Percentiles rank a stretch among this genome's conserved stretches.
These are phyloP conservation scores for Rhododendron griersonianum DNA, from an alignment of 148 eudicot species.

Conservation along the genomic window DNA sequence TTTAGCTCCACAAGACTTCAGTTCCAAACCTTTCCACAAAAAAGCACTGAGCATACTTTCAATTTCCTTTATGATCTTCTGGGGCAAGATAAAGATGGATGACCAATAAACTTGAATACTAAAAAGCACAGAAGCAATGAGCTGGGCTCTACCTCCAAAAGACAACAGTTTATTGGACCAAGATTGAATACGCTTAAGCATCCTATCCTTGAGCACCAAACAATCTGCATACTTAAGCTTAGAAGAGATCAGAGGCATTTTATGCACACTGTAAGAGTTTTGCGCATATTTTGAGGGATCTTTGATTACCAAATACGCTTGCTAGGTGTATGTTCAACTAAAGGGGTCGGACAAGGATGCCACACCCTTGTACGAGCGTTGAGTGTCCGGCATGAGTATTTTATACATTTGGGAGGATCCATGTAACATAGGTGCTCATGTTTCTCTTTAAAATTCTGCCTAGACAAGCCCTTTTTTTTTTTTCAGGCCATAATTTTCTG, in stretches of 20 bases:
- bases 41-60: too few species aligned
- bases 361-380: neutral
- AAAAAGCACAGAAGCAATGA: too few species aligned
- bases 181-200: too few species aligned
- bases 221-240: too few species aligned
- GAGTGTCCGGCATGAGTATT: neutral
- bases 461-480: neutral
- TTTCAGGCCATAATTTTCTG: neutral
- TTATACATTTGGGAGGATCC: neutral
- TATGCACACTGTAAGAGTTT: neutral
- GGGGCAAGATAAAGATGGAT: too few species aligned
- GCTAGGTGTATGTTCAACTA: neutral
- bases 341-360: neutral
- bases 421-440: neutral
- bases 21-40: too few species aligned
- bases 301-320: neutral
- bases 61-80: too few species aligned
- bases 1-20: too few species aligned
- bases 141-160: too few species aligned
- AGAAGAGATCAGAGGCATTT: neutral
- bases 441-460: neutral
- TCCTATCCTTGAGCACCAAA: too few species aligned
- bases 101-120: too few species aligned
- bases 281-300: neutral
- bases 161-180: too few species aligned